Evolutionary conservation across 371 early-diverging fungal genomes (phyloP), one percentile per base, ranked within the genome.

Genomic region (Circinella umbellata): DNA sequence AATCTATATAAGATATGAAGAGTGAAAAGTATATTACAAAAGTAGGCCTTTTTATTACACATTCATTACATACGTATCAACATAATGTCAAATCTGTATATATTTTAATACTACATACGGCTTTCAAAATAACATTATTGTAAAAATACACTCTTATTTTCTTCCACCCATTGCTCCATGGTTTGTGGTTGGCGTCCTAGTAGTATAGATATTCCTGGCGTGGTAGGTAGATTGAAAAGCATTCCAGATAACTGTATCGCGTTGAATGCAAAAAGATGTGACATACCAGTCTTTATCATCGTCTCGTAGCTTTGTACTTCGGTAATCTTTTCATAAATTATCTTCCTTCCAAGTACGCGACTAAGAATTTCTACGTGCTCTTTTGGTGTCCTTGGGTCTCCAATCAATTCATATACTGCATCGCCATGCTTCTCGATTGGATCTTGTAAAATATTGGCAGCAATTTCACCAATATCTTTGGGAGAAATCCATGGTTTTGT

Each of bases 381-480:
- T 15, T 39, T 38, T 15, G 61, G 53, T 9, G 72, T 67, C 4
- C 57, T 27, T 1, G 53, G 4, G 5, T 69, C 51, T 5, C 72
- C 51, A 20, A 51, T 54, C 64, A 75, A 61, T 10, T 72, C 64
- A 39, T 75, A 75, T 6, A 69, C 75, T 17, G 67, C 65, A 20
- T 69, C 64, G 0, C 63, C 67, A 27, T 75, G 75, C 18, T 71
- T 70, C 14, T 68, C 69, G 9, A 75, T 51, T 36, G 67, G 59
- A 5, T 75, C 75, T 5, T 38, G 47, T 17, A 69, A 49, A 18
- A 71, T 49, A 14, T 36, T 54, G n/a, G 65, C 66, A n/a, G 75
- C 69, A 17, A 75, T 15, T 3, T 34, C 66, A 51, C 49, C 71
- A 48, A 75, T 69, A 60, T 75, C 75, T 20, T 67, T 63, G 0